Percentiles rank a stretch among this genome's conserved stretches.
Evolutionary conservation across 441 rosid species (phyloP).

Genomic region (Mallotus repandus): DNA sequence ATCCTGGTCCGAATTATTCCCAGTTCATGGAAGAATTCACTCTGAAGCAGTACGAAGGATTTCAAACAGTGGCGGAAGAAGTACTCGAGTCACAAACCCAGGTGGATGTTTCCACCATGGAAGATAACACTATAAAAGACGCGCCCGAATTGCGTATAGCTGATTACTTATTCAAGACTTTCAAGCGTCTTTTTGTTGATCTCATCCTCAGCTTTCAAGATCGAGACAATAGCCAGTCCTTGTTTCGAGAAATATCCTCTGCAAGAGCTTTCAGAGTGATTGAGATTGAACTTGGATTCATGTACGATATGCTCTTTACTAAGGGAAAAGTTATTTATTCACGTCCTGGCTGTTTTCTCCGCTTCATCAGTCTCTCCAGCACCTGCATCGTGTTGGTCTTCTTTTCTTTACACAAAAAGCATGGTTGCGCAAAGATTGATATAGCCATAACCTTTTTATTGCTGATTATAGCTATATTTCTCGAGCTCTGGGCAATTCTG

Average conservation of each 20-base stretch:
- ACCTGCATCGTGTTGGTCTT: slow-evolving; percentile 15
- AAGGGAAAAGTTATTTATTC: slow-evolving; percentile 26
- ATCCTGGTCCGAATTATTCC: slow-evolving; percentile 24
- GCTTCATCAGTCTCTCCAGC: slow-evolving; percentile 24
- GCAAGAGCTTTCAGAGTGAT: slow-evolving; percentile 20
- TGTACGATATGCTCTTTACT: slow-evolving; percentile 26
- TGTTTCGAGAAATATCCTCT: slow-evolving; percentile 10
- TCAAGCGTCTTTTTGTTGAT: slow-evolving; percentile 42
- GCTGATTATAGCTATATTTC: slow-evolving; percentile 18
- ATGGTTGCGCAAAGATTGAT: not conserved
- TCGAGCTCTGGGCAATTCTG: slow-evolving; percentile 21
- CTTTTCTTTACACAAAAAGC: slow-evolving; percentile 8
- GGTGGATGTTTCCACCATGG: not conserved
- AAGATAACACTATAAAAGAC: not conserved
- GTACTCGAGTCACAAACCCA: slow-evolving; percentile 6
- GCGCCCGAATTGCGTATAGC: slow-evolving; percentile 25
- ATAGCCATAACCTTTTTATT: slow-evolving; percentile 9
- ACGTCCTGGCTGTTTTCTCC: slow-evolving; percentile 9
- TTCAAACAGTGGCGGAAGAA: slow-evolving; percentile 1
- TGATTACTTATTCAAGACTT: slow-evolving; percentile 30
- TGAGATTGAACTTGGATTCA: slow-evolving; percentile 33
- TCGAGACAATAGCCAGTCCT: slow-evolving; percentile 31
- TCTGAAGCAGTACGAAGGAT: slow-evolving; percentile 25
- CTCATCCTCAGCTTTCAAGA: slow-evolving; percentile 43
- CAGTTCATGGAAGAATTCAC: slow-evolving; percentile 24